phyloP scores from a whole-genome alignment of 129 eudicot species.

The carrot (Daucus carota) region DH1_v3.0 NC_030385.2:43788501-43789000 shows the following conservation, averaged over 20 bases:
- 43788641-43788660: not conserved
- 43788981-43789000: not conserved
- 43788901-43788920: conserved; percentile 75
- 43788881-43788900: conserved; percentile 68
- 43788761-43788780: not conserved
- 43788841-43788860: conserved; percentile 67
- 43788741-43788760: conserved; percentile 60
- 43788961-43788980: not conserved
- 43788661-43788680: conserved; percentile 33
- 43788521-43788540: not conserved
- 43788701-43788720: conserved; percentile 95
- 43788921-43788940: conserved; percentile 57
- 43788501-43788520: not conserved
- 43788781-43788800: not conserved
- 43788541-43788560: not conserved
- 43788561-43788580: not conserved
- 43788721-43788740: conserved; percentile 99
- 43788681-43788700: conserved; percentile 88
- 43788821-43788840: conserved; percentile 9
- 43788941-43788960: not conserved
- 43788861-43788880: conserved; percentile 79
- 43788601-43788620: not conserved
- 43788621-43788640: not conserved
- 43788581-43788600: not conserved
- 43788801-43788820: not conserved